phyloP scores from a whole-genome alignment of 495 filamentous ascomycete genomes.

The Penicillium arizonense region DNA sequence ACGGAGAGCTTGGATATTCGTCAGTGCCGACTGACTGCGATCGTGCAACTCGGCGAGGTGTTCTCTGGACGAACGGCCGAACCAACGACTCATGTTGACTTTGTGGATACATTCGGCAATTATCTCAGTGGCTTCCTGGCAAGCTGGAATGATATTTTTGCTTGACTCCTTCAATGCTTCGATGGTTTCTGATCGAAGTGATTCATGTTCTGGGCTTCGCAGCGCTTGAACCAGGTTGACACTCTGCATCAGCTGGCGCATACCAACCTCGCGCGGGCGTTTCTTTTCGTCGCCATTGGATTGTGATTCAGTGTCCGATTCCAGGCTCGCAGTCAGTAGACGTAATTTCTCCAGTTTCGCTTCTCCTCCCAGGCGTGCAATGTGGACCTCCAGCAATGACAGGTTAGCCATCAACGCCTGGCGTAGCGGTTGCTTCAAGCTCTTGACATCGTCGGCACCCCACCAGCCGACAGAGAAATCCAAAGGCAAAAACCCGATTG shows the following conservation, averaged over 20 bases:
- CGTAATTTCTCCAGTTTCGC: constrained; percentile 22
- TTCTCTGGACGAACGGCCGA: constrained; percentile 20
- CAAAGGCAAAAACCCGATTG: constrained; percentile 25
- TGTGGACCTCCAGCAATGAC: constrained; percentile 25
- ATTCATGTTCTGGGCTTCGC: constrained; percentile 23
- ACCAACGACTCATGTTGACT: constrained; percentile 27
- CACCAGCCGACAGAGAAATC: constrained; percentile 32
- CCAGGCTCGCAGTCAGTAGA: constrained; percentile 4
- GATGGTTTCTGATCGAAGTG: constrained; percentile 22
- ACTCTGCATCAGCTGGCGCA: constrained; percentile 28
- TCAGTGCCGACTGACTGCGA: constrained; percentile 12
- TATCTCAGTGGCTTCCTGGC: constrained; percentile 17
- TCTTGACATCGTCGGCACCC: constrained; percentile 30
- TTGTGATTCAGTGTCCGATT: constrained; percentile 7
- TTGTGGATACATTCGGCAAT: constrained; percentile 21
- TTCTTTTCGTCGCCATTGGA: constrained; percentile 17
- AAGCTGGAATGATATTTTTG: constrained; percentile 22
- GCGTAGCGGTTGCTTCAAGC: constrained; percentile 25
- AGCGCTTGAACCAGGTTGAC: constrained; percentile 22
- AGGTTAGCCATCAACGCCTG: constrained; percentile 16
- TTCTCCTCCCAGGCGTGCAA: constrained; percentile 21
- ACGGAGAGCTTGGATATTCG: constrained; percentile 16
- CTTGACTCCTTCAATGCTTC: constrained; percentile 22
- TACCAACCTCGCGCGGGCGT: constrained; percentile 20
- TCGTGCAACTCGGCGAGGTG: constrained; percentile 13